A percentile compares a stretch with the other conserved stretches of the same genome.
These are phyloP conservation scores for Eucalyptus rudis DNA, from an alignment of 345 rosid genomes.

Conservation along the genomic window DNA sequence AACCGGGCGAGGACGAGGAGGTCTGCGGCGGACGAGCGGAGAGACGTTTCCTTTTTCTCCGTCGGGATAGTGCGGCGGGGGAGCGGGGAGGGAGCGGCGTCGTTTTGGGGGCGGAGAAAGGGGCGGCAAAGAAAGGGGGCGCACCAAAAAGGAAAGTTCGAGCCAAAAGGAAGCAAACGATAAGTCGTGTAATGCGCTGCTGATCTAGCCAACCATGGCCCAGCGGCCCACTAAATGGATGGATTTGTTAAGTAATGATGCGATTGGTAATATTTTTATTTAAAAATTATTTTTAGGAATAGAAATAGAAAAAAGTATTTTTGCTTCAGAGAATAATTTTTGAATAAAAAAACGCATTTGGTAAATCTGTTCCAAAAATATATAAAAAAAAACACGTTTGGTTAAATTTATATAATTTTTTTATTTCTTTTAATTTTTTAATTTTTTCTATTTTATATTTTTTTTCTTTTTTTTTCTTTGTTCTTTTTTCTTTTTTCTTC, in stretches of 20 bases:
- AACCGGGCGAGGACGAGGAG: neutral
- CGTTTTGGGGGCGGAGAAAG: neutral
- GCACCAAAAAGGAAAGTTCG: neutral
- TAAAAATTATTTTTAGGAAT: too few relatives aligned
- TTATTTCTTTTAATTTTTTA: too few relatives aligned
- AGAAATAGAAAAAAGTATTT: too few relatives aligned
- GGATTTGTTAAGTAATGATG: neutral
- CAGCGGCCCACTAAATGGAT: neutral
- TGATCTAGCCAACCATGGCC: neutral
- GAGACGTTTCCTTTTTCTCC: neutral
- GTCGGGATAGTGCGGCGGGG: neutral
- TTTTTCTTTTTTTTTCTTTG: too few relatives aligned
- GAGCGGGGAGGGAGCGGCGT: neutral
- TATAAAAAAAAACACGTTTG: too few relatives aligned
- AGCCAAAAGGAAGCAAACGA: neutral
- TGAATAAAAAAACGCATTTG: too few relatives aligned
- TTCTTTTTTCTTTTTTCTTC: too few relatives aligned
- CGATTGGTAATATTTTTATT: too few relatives aligned
- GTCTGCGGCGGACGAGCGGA: neutral
- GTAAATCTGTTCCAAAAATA: too few relatives aligned
- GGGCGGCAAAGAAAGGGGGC: neutral
- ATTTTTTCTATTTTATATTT: too few relatives aligned
- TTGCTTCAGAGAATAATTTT: too few relatives aligned
- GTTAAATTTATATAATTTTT: too few relatives aligned
- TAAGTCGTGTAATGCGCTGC: fast-evolving